Conservation (phyloP, 2,329 filamentous ascomycete species). For the Pestalotiopsis sp. region DNA sequence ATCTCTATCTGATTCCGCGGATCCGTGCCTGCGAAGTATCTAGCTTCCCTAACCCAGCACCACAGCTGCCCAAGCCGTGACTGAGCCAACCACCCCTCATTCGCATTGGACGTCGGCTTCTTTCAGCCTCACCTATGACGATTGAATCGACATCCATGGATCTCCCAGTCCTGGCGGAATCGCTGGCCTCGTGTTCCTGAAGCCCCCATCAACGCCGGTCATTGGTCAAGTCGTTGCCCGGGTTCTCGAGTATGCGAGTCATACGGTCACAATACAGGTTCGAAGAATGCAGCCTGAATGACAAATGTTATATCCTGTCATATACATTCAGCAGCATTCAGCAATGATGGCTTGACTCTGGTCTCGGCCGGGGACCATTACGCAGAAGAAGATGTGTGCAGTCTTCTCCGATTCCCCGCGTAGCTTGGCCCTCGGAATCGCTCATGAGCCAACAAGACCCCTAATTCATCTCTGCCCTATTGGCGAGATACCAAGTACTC, state of each 20-base stretch:
- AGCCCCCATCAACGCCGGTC: not conserved
- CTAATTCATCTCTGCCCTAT: not conserved
- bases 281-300: not conserved
- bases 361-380: not conserved
- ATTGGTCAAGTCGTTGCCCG: not conserved
- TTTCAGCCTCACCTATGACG: constrained; percentile 14
- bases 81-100: not conserved
- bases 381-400: not conserved
- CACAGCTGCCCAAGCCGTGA: not conserved
- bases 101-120: not conserved
- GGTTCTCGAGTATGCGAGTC: not conserved
- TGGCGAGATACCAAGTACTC: no score
- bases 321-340: not conserved
- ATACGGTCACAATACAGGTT: not conserved
- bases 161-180: constrained; percentile 2
- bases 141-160: constrained; percentile 3
- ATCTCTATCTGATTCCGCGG: not conserved
- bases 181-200: not conserved
- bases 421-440: not conserved
- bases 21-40: not conserved
- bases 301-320: not conserved
- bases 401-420: not conserved
- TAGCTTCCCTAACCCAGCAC: not conserved
- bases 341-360: not conserved
- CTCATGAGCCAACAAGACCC: not conserved